These are phyloP conservation scores for Zygoascus meyerae DNA, from an alignment of 1,139 yeast genomes.

Conservation along the genomic window DNA sequence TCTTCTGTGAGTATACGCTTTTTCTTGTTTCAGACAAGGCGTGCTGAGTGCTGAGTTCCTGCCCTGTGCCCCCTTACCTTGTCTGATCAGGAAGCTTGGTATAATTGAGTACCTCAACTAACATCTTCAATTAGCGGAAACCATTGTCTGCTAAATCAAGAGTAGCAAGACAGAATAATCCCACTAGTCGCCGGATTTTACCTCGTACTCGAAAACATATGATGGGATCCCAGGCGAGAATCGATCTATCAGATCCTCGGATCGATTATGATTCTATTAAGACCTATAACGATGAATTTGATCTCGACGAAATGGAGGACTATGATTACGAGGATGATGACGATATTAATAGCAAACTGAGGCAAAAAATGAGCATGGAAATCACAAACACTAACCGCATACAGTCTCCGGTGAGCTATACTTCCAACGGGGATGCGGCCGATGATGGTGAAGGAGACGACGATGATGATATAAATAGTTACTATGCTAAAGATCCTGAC, in stretches of 20 bases:
- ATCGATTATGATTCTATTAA: slow-evolving; percentile 6
- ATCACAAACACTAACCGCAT: not conserved
- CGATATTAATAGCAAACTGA: slow-evolving; percentile 1
- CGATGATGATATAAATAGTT: slow-evolving; percentile 3
- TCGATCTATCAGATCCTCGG: slow-evolving; percentile 1
- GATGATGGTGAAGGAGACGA: slow-evolving; percentile 1
- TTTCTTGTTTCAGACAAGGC: too few species aligned
- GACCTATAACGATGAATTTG: slow-evolving; percentile 2
- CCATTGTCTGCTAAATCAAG: too few species aligned
- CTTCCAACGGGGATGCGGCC: not conserved
- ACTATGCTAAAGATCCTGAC: not conserved
- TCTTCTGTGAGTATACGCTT: not conserved
- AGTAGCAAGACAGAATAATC: too few species aligned
- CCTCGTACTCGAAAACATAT: slow-evolving; percentile 3
- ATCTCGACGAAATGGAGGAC: slow-evolving; percentile 8
- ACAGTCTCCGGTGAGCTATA: not conserved
- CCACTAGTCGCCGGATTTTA: not conserved
- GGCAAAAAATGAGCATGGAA: not conserved
- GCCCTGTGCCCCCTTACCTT: too few species aligned
- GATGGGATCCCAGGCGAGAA: not conserved
- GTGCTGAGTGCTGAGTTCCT: too few species aligned
- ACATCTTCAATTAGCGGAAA: too few species aligned
- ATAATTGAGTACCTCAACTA: too few species aligned
- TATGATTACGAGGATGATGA: slow-evolving; percentile 8
- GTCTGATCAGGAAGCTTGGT: too few species aligned